Evolutionary conservation across 2,329 filamentous ascomycete genomes (phyloP).

Genomic region (Byssothecium circinans): DNA sequence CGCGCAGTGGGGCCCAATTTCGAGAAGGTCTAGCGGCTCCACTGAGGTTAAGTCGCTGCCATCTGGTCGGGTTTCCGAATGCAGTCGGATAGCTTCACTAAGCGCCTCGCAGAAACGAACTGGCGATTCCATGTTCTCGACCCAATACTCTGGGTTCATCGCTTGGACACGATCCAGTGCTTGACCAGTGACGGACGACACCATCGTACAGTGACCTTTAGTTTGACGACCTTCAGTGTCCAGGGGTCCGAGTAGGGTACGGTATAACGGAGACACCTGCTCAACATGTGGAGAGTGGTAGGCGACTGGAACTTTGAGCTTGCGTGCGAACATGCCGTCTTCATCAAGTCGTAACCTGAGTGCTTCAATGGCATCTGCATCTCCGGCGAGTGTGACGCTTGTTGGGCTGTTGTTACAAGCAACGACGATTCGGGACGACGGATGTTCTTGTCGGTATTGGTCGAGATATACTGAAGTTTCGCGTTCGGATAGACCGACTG

Average conservation of each 20-base stretch:
- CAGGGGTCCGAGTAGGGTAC: not conserved
- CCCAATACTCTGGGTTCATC: constrained; percentile 33
- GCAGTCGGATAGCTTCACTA: not conserved
- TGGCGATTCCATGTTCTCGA: constrained; percentile 41
- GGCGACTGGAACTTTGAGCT: constrained; percentile 46
- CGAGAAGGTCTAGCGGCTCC: constrained; percentile 1
- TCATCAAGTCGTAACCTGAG: constrained; percentile 36
- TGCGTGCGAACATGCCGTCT: constrained; percentile 41
- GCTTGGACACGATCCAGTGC: not conserved
- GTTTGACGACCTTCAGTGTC: not conserved
- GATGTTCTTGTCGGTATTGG: not conserved
- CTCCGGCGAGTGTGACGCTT: constrained; percentile 49
- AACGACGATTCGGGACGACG: not conserved
- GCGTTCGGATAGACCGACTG: constrained; percentile 1
- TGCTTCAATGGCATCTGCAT: constrained; percentile 39
- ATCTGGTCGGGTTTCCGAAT: not conserved
- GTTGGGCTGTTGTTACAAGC: constrained; percentile 41
- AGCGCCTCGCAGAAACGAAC: constrained; percentile 34
- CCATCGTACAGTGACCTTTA: not conserved
- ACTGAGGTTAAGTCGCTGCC: too few relatives aligned
- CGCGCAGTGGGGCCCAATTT: constrained; percentile 9
- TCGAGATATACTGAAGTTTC: not conserved
- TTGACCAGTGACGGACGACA: constrained; percentile 13
- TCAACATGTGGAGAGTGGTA: constrained; percentile 51
- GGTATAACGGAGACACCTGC: constrained; percentile 2